These are phyloP conservation scores for Acmispon strigosus DNA, from an alignment of 306 rosid genomes.

Conservation along the genomic window DNA sequence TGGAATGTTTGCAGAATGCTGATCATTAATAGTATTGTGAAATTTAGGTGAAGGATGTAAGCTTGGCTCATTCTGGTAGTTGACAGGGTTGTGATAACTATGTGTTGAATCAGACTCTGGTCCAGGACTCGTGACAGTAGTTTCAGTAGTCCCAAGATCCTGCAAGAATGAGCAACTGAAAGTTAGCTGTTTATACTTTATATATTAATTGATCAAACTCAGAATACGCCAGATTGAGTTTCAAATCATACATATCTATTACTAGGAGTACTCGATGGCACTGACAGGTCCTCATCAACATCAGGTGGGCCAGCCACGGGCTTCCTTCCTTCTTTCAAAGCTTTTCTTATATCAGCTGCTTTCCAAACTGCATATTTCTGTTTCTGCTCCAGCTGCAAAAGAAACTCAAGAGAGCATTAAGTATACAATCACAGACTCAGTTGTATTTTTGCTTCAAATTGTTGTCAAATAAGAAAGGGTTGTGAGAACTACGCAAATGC, in stretches of 20 bases:
- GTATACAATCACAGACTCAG: constrained; percentile 6
- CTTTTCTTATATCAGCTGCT: constrained; percentile 99
- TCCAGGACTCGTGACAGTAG: constrained; percentile 36
- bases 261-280: constrained; percentile 42
- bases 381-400: constrained; percentile 89
- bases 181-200: neutral
- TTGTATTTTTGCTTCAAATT: constrained; percentile 1
- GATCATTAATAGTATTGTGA: constrained; percentile 37
- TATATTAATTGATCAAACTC: neutral
- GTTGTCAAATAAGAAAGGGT: neutral
- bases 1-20: constrained; percentile 29
- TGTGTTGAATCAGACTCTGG: constrained; percentile 41
- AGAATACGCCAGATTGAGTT: constrained; percentile 2
- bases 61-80: constrained; percentile 33
- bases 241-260: constrained; percentile 51
- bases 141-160: constrained; percentile 58
- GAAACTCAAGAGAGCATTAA: constrained; percentile 14
- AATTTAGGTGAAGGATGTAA: constrained; percentile 36
- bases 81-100: constrained; percentile 37
- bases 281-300: constrained; percentile 80
- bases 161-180: constrained; percentile 34
- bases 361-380: constrained; percentile 98
- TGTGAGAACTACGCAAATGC: neutral
- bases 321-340: constrained; percentile 92
- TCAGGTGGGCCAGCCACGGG: constrained; percentile 86